These are phyloP conservation scores for Cyanidioschyzon merolae DNA, from an alignment of 23 red algal species.

Conservation along the genomic window DNA sequence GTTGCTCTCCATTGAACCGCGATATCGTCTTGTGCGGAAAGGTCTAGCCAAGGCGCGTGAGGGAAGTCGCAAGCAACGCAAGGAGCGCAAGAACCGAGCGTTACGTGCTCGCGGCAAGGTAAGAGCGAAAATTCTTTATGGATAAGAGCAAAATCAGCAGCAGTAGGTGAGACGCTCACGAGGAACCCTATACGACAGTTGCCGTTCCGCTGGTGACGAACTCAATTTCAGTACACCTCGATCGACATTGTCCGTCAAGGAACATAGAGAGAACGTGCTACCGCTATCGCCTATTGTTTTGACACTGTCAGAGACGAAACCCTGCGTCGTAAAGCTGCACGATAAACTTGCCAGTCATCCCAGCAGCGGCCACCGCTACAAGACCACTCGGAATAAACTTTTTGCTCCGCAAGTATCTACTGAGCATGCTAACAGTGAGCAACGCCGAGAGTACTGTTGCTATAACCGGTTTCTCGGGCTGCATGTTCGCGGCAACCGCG, in stretches of 20 bases:
- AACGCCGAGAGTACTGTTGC: neutral
- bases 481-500: neutral
- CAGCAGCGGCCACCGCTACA: neutral
- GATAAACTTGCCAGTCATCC: slow-evolving; percentile 7
- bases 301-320: neutral
- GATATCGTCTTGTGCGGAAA: slow-evolving; percentile 62
- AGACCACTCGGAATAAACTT: slow-evolving; percentile 19
- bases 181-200: too few species aligned
- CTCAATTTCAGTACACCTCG: too few species aligned
- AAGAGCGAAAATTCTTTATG: slow-evolving; percentile 43
- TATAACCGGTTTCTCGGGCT: neutral
- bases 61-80: slow-evolving; percentile 77
- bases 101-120: slow-evolving; percentile 68
- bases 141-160: too few species aligned
- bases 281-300: neutral
- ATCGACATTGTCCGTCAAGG: too few species aligned
- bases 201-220: too few species aligned
- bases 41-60: slow-evolving; percentile 63
- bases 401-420: neutral
- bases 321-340: neutral
- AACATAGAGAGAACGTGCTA: too few species aligned
- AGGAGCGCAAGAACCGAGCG: slow-evolving; percentile 79
- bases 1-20: slow-evolving; percentile 80
- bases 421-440: slow-evolving; percentile 9
- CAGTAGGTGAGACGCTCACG: too few species aligned